Evolutionary conservation across 345 rosid genomes (phyloP), one percentile per base, ranked within the genome.

Genomic region (Clarkia xantiana): DNA sequence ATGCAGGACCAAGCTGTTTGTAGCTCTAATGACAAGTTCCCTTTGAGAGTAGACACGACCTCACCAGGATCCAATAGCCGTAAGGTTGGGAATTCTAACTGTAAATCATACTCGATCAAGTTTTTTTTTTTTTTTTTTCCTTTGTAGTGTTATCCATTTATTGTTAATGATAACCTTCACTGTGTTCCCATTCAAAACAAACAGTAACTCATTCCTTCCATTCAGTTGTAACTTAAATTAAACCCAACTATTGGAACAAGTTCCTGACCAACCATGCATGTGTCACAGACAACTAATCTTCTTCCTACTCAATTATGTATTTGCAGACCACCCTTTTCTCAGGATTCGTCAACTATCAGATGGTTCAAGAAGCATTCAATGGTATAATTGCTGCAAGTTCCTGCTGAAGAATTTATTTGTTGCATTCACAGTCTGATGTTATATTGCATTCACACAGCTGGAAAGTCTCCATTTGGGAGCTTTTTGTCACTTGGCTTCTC

Each of bases 311-410:
- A 10, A 40, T 42, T 49, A 41, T 20, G 11, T 12, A 19, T 14
- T 40, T 60, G 79, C 94, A 82, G 96, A 83, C 87, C 67, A 93
- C 96, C 56, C 72, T 87, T 69, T 91, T 93, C 77, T 93, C 96
- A 45, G 99, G 96, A 58, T 87, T 93, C 74, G 96, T 84, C 55
- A 87, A 84, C 89, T 93, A 84, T 74, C 96, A 80, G 67, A 87
- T 93, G 96, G 99, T 93, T 62, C 79, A 85, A 69, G 95, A 93
- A 64, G 96, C 99, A 66, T 87, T 84, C 63, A 86, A 76, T 69
- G 99, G 99, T 93, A 59, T 18, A 16, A 39, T 54, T 40, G 40
- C 13, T 38, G 15, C 44, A 17, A 42, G 12, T 58, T 38, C 18
- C 49, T 17, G 36, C 36, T 29, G 36, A 29, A 29, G 36, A 29